A percentile compares a stretch with the other conserved stretches of the same genome.
Conservation (phyloP, 768 basidiomycete genomes). For the Collybia sp. region DNA sequence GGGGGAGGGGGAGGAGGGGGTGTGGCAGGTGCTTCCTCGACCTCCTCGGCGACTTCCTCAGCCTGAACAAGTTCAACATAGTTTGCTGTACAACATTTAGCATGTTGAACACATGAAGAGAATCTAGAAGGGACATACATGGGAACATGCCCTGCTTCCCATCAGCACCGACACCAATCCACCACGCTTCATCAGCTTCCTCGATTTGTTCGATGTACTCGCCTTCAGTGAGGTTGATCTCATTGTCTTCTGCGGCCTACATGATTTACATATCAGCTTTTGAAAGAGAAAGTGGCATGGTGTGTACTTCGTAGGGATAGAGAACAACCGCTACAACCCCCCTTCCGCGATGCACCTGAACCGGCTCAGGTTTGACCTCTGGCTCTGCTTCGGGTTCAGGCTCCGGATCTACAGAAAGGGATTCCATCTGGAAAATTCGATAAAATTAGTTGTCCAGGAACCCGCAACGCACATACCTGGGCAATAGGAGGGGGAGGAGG, state of each 20-base stretch:
- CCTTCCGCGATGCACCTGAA: conserved; percentile 26
- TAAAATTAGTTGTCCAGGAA: background rate
- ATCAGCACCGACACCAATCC: conserved; percentile 68
- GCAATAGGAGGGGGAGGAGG: conserved; percentile 41
- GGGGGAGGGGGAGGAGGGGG: conserved; percentile 59
- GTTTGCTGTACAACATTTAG: conserved; percentile 49
- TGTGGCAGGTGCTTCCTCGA: conserved; percentile 39
- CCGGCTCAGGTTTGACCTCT: conserved; percentile 31
- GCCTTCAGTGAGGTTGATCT: conserved; percentile 75
- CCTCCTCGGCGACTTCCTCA: conserved; percentile 28
- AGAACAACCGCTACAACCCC: conserved; percentile 72
- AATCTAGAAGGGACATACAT: conserved; percentile 34
- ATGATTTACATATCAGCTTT: conserved; percentile 1
- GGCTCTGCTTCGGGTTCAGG: conserved; percentile 26
- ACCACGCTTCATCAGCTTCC: conserved; percentile 89
- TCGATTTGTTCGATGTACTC: conserved; percentile 81
- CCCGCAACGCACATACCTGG: conserved; percentile 18
- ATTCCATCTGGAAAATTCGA: conserved; percentile 20
- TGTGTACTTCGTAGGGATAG: conserved; percentile 71
- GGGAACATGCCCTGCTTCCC: conserved; percentile 87
- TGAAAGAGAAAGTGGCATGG: background rate
- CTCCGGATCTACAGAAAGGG: conserved; percentile 32
- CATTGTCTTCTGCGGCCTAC: conserved; percentile 81
- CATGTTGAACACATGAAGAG: background rate
- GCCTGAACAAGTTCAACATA: conserved; percentile 72